Conservation (phyloP, 1,284 basidiomycete species). For the Mycosarcoma maydis region DNA sequence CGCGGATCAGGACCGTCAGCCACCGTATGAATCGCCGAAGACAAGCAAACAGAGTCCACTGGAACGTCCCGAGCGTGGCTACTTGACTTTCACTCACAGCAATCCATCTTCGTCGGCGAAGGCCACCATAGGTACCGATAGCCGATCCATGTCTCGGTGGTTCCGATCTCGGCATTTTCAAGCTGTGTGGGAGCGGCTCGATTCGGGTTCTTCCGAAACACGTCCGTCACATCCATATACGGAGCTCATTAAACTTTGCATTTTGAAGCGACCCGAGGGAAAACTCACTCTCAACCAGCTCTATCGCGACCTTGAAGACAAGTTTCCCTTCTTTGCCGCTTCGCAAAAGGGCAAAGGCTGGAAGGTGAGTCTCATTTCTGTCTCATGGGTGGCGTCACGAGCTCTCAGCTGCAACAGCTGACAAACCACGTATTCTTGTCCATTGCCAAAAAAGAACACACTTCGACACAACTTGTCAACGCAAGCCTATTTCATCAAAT, state of each 20-base stretch:
- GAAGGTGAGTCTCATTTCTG: conserved; percentile 23
- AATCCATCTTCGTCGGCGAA: neutral
- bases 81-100: neutral
- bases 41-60: too few relatives aligned
- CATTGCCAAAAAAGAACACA: conserved; percentile 45
- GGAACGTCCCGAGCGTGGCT: neutral
- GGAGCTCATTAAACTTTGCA: conserved; percentile 49
- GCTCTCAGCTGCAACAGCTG: too few relatives aligned
- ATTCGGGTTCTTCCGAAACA: conserved; percentile 8
- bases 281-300: conserved; percentile 43
- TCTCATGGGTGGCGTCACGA: neutral
- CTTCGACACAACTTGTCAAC: conserved; percentile 46
- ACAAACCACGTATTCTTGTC: too few relatives aligned
- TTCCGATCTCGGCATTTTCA: conserved; percentile 32
- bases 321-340: conserved; percentile 37
- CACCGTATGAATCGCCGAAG: neutral
- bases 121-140: neutral
- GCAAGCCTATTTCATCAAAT: conserved; percentile 47
- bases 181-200: conserved; percentile 23
- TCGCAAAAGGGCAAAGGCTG: conserved; percentile 33
- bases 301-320: conserved; percentile 34
- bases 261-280: conserved; percentile 31
- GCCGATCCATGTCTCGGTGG: conserved; percentile 10
- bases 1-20: neutral
- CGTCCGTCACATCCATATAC: conserved; percentile 33